Evolutionary conservation across 1,284 basidiomycete genomes (phyloP).

Genomic region (Waitea zeae): DNA sequence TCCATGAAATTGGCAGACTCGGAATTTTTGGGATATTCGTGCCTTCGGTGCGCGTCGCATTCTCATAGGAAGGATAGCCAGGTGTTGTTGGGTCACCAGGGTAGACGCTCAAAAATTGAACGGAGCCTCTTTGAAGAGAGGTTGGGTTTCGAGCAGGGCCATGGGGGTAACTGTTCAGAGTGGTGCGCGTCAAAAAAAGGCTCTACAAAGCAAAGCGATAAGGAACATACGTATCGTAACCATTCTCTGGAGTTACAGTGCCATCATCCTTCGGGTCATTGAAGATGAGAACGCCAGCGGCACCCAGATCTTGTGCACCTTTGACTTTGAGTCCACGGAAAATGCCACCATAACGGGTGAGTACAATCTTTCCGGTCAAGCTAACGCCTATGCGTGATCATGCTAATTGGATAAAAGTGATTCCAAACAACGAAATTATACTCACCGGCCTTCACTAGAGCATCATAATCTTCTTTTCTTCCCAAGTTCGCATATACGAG

Average conservation of each 20-base stretch:
- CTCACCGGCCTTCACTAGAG: conserved; percentile 12
- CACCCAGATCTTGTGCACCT: conserved; percentile 73
- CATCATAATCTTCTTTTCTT: conserved; percentile 33
- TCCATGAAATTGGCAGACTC: conserved; percentile 63
- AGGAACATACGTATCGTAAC: conserved; percentile 33
- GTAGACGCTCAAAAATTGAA: conserved; percentile 69
- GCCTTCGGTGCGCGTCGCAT: conserved; percentile 54
- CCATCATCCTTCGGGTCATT: conserved; percentile 85
- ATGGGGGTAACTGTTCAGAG: too few species aligned
- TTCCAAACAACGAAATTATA: too few species aligned
- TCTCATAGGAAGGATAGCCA: conserved; percentile 69
- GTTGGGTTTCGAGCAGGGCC: conserved; percentile 81
- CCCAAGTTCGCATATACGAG: conserved; percentile 79
- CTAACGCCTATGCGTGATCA: conserved; percentile 62
- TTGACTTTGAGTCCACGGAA: conserved; percentile 81
- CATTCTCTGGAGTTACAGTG: conserved; percentile 62
- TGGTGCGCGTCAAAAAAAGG: conserved; percentile 12
- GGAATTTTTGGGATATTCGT: conserved; percentile 71
- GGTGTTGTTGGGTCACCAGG: conserved; percentile 83
- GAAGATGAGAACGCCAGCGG: conserved; percentile 64
- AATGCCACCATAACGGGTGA: conserved; percentile 65
- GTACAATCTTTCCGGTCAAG: conserved; percentile 68
- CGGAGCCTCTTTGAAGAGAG: conserved; percentile 76
- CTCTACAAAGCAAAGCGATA: not conserved
- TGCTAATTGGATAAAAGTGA: conserved; percentile 1